Percentiles rank a stretch among this genome's conserved stretches.
Conservation (phyloP, 2,329 filamentous ascomycete species). For the Thyridium curvatum region DNA sequence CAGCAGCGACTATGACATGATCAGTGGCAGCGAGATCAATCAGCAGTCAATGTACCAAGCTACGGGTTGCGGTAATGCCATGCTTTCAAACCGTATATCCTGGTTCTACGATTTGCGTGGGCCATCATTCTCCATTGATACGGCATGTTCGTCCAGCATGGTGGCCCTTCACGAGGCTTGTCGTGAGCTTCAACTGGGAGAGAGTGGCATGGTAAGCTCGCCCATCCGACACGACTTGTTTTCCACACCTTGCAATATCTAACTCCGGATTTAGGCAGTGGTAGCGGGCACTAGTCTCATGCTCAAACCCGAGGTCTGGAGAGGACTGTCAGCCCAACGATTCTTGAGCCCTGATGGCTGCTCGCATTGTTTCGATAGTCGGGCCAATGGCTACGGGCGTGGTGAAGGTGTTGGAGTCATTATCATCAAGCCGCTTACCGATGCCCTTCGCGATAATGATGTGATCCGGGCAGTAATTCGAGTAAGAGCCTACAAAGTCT, state of each 20-base stretch:
- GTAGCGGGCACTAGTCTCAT: too few relatives aligned
- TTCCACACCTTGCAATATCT: too few relatives aligned
- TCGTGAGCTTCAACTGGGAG: too few relatives aligned
- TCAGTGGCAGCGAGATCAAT: conserved; percentile 13
- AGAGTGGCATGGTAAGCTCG: too few relatives aligned
- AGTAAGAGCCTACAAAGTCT: too few relatives aligned
- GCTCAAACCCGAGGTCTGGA: too few relatives aligned
- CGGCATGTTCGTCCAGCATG: conserved; percentile 35
- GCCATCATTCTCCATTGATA: conserved; percentile 34
- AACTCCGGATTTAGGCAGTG: too few relatives aligned
- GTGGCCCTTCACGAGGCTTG: conserved; percentile 32
- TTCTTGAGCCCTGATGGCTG: too few relatives aligned
- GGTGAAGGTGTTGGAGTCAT: conserved; percentile 39
- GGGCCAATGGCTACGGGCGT: conserved; percentile 40
- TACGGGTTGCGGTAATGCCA: conserved; percentile 24
- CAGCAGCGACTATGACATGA: conserved; percentile 20
- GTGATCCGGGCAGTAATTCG: conserved; percentile 21
- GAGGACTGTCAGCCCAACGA: too few relatives aligned
- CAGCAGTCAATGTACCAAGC: too few relatives aligned
- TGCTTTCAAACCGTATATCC: conserved; percentile 32
- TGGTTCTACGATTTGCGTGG: conserved; percentile 34
- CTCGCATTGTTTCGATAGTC: conserved; percentile 27
- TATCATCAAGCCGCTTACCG: conserved; percentile 33
- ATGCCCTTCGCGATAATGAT: conserved; percentile 29
- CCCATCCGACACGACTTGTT: too few relatives aligned